These are phyloP conservation scores for Thielaviopsis musarum DNA, from an alignment of 2,329 filamentous ascomycete genomes.

Conservation along the genomic window DNA sequence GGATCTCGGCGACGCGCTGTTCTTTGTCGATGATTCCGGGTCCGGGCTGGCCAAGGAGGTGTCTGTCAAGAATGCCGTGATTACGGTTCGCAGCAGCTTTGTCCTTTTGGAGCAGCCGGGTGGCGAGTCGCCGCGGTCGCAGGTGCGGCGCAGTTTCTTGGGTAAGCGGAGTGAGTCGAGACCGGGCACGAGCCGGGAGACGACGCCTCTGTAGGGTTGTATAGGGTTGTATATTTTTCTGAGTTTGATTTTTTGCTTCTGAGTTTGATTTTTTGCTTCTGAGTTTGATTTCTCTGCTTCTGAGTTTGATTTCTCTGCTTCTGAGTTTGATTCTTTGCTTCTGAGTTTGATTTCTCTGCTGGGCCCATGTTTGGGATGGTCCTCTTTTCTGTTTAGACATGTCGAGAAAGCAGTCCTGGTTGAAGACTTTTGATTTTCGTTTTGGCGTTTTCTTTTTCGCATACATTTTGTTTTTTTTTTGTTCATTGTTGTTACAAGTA, in stretches of 20 bases:
- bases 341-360: not conserved
- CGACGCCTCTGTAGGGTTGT: constrained; percentile 17
- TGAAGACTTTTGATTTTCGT: not conserved
- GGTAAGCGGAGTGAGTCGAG: constrained; percentile 25
- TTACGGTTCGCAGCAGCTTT: constrained; percentile 62
- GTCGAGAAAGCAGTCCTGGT: not conserved
- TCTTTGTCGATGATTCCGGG: constrained; percentile 74
- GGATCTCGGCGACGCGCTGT: constrained; percentile 67
- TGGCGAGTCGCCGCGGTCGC: constrained; percentile 28
- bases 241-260: not conserved
- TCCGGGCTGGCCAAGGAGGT: constrained; percentile 55
- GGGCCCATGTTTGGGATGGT: not conserved
- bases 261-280: constrained; percentile 1
- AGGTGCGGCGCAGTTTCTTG: constrained; percentile 36
- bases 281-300: not conserved
- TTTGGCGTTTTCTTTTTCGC: not conserved
- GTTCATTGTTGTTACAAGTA: not conserved
- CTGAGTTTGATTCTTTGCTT: too few relatives aligned
- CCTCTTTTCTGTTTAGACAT: too few relatives aligned
- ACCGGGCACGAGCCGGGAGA: constrained; percentile 26
- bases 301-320: too few relatives aligned
- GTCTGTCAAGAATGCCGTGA: constrained; percentile 52
- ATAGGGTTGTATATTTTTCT: not conserved
- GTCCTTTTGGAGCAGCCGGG: constrained; percentile 22
- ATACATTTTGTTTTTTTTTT: not conserved